Conservation (phyloP, 441 rosid genomes). For the Syzygium syzygioides region DNA sequence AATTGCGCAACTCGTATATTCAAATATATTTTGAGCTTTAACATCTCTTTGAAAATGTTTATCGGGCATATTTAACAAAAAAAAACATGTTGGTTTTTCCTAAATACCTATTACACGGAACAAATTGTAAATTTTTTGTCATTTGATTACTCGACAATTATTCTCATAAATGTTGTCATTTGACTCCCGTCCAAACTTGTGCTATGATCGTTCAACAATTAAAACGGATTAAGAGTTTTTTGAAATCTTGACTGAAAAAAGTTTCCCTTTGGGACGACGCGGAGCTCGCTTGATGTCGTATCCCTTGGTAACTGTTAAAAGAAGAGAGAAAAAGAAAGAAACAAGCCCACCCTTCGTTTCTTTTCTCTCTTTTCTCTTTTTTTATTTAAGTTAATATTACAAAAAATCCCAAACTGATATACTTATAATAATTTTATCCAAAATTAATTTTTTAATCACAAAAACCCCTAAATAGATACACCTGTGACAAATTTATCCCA, state of each 20-base stretch:
- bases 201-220: neutral
- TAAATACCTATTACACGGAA: neutral
- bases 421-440: too few relatives aligned
- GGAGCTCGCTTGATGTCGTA: neutral
- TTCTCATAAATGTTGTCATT: neutral
- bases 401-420: too few relatives aligned
- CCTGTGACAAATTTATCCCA: too few relatives aligned
- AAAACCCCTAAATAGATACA: too few relatives aligned
- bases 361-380: too few relatives aligned
- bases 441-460: too few relatives aligned
- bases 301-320: slow-evolving; percentile 24
- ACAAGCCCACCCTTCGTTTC: neutral
- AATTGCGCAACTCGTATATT: neutral
- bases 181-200: neutral
- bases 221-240: neutral
- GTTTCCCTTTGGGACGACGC: neutral
- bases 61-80: neutral
- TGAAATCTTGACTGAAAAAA: neutral
- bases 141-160: neutral
- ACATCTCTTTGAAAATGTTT: neutral
- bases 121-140: neutral
- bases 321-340: neutral
- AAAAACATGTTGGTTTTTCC: neutral
- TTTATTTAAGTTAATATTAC: neutral
- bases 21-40: neutral